Conservation (phyloP, 139 green algal genomes). For the Eudorina sp. region DNA sequence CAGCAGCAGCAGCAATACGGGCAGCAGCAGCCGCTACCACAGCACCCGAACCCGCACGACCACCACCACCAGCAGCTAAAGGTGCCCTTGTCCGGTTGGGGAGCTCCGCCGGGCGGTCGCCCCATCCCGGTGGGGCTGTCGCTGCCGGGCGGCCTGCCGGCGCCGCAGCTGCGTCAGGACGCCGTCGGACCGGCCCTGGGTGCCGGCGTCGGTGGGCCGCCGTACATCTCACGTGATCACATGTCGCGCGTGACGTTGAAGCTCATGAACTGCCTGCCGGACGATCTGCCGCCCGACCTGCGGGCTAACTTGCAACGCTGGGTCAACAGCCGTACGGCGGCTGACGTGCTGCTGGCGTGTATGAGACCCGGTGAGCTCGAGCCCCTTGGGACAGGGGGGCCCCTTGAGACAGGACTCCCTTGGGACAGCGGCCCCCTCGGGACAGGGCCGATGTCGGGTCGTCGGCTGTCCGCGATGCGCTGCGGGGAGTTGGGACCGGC, state of each 20-base stretch:
- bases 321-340: background rate
- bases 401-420: no score
- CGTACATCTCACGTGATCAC: slow-evolving; percentile 11
- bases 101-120: background rate
- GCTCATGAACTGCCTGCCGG: slow-evolving; percentile 46
- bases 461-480: no score
- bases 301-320: slow-evolving; percentile 41
- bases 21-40: slow-evolving; percentile 11
- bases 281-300: slow-evolving; percentile 26
- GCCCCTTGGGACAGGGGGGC: no score
- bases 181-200: background rate
- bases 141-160: background rate
- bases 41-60: background rate
- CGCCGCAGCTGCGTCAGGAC: background rate
- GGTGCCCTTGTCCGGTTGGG: background rate
- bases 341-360: slow-evolving; percentile 43
- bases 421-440: no score
- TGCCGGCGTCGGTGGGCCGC: background rate
- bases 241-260: slow-evolving; percentile 37
- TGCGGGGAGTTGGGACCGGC: no score
- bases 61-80: background rate
- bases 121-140: background rate
- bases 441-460: no score
- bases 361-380: slow-evolving; percentile 28
- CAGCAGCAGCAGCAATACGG: background rate